Percentiles rank a stretch among this genome's conserved stretches.
phyloP scores from a whole-genome alignment of 2,329 filamentous ascomycete genomes.

The Sarocladium oryzae region DNA sequence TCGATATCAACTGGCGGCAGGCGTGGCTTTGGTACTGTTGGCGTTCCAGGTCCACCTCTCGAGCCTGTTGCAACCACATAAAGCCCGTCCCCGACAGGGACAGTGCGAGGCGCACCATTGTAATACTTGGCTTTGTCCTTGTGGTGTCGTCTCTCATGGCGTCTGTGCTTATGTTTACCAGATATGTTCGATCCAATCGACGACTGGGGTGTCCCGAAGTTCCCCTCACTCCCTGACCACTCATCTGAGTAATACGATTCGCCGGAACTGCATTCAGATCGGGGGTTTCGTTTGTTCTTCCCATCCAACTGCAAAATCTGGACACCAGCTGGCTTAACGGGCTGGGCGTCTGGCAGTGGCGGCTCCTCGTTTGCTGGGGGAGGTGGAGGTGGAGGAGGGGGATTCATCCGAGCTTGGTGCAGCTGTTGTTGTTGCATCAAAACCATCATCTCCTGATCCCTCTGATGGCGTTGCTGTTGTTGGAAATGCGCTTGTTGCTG shows the following conservation, averaged over 20 bases:
- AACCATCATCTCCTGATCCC: neutral
- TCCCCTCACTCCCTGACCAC: neutral
- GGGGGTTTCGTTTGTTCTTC: neutral
- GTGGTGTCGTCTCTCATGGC: neutral
- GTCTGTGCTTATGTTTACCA: neutral
- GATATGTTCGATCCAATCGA: neutral
- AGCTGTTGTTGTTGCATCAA: constrained; percentile 4
- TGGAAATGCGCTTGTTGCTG: neutral
- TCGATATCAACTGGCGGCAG: constrained; percentile 1
- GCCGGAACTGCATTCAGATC: neutral
- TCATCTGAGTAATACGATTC: neutral
- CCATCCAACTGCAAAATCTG: neutral
- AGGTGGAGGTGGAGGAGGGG: neutral
- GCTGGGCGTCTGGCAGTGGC: neutral
- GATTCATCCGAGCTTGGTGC: constrained; percentile 1
- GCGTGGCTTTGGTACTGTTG: constrained; percentile 1
- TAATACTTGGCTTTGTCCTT: constrained; percentile 10
- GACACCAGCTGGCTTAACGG: neutral
- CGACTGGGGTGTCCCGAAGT: neutral
- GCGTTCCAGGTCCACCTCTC: neutral
- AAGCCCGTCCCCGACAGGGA: neutral
- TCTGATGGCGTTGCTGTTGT: neutral
- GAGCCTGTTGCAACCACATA: neutral
- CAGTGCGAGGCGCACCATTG: neutral
- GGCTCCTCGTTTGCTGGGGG: neutral